phyloP scores from a whole-genome alignment of 352 stramenopile genomes.

The Phytophthora foliorum region DNA sequence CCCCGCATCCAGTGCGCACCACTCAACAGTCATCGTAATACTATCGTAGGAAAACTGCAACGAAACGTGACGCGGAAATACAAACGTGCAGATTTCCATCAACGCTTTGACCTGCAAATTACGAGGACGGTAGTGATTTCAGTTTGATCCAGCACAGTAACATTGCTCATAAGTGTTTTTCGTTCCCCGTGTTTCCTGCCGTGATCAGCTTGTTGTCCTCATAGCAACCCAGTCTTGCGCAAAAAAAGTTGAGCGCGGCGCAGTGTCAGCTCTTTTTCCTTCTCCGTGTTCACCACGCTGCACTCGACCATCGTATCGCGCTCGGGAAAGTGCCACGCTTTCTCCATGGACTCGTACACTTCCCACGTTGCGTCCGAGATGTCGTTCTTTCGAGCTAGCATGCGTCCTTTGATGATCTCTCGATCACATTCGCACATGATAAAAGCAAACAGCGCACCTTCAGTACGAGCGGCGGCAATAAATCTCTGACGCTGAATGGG shows the following conservation, averaged over 20 bases:
- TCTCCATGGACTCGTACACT: constrained; percentile 76
- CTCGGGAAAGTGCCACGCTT: constrained; percentile 51
- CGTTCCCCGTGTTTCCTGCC: not conserved
- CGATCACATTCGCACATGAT: constrained; percentile 75
- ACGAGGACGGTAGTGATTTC: not conserved
- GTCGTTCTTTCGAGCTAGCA: constrained; percentile 68
- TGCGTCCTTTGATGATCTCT: constrained; percentile 70
- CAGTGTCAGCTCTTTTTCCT: constrained; percentile 73
- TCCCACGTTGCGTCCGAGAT: constrained; percentile 77
- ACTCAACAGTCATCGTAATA: constrained; percentile 43
- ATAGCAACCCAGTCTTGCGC: constrained; percentile 64
- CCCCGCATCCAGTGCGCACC: constrained; percentile 16
- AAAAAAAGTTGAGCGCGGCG: constrained; percentile 64
- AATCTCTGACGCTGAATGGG: constrained; percentile 52
- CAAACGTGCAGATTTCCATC: constrained; percentile 13
- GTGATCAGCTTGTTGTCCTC: constrained; percentile 3
- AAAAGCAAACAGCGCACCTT: constrained; percentile 64
- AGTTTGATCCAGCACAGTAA: constrained; percentile 6
- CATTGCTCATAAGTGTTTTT: constrained; percentile 8
- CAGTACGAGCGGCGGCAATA: constrained; percentile 45
- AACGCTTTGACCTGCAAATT: constrained; percentile 4
- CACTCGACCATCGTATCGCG: constrained; percentile 48
- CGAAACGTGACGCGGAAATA: constrained; percentile 18
- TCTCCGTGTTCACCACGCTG: constrained; percentile 73
- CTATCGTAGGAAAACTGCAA: constrained; percentile 28